These are phyloP conservation scores for Pouteria campechiana DNA, from an alignment of 179 eudicot genomes.

Conservation along the genomic window DNA sequence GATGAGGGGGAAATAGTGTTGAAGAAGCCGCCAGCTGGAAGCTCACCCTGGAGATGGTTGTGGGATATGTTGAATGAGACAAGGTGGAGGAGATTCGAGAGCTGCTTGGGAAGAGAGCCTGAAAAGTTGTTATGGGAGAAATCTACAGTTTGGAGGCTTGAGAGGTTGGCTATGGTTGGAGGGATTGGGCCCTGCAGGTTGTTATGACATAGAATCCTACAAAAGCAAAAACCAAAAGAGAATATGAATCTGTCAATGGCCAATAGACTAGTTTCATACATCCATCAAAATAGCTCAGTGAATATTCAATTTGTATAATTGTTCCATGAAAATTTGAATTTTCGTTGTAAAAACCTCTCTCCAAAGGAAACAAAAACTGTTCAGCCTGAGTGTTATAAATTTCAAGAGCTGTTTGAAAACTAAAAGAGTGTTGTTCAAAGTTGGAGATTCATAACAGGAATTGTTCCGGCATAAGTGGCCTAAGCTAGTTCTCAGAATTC, in stretches of 20 bases:
- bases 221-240: background rate
- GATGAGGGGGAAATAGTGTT: constrained; percentile 62
- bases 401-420: no score
- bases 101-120: constrained; percentile 62
- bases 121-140: constrained; percentile 53
- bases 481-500: no score
- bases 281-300: no score
- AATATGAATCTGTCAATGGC: constrained; percentile 11
- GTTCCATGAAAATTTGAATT: no score
- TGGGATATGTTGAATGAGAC: constrained; percentile 55
- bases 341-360: no score
- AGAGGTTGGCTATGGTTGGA: constrained; percentile 29
- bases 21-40: constrained; percentile 80
- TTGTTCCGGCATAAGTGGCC: no score
- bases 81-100: constrained; percentile 60
- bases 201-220: constrained; percentile 52
- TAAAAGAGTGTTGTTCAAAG: no score
- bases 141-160: constrained; percentile 52
- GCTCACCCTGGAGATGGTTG: constrained; percentile 67
- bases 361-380: no score
- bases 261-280: no score
- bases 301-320: no score
- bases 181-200: constrained; percentile 64
- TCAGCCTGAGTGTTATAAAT: no score
- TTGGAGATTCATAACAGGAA: no score